Evolutionary conservation across 2,329 filamentous ascomycete species (phyloP).

Genomic region (Botrytis deweyae): DNA sequence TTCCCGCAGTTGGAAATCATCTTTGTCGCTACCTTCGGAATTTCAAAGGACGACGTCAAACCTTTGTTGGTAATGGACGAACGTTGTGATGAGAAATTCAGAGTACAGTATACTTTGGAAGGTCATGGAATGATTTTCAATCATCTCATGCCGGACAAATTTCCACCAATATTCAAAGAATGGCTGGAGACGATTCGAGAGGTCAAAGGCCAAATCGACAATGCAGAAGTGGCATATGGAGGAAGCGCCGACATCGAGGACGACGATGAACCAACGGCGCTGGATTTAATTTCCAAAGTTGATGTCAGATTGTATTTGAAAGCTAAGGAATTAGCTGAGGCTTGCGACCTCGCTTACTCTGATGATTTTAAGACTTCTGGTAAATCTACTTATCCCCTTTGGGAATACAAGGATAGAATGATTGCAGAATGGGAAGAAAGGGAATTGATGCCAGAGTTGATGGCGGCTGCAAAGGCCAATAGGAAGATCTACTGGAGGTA

Average conservation of each 20-base stretch:
- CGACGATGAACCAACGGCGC: neutral
- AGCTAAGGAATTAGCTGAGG: neutral
- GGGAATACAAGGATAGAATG: neutral
- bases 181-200: neutral
- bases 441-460: neutral
- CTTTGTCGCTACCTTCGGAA: neutral
- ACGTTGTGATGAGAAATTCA: neutral
- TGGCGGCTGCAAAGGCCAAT: neutral
- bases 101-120: neutral
- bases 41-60: neutral
- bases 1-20: neutral
- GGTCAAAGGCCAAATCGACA: neutral
- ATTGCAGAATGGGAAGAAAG: neutral
- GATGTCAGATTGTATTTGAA: neutral
- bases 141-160: neutral
- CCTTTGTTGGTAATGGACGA: neutral
- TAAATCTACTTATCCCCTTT: neutral
- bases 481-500: neutral
- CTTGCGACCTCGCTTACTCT: neutral
- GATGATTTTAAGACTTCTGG: neutral
- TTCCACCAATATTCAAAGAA: neutral
- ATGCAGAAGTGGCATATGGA: neutral
- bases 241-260: neutral
- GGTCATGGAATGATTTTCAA: neutral
- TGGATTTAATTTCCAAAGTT: neutral